Base-by-base conservation (phyloP, 371 early-diverging fungal species). In the Ordospora colligata region DNA sequence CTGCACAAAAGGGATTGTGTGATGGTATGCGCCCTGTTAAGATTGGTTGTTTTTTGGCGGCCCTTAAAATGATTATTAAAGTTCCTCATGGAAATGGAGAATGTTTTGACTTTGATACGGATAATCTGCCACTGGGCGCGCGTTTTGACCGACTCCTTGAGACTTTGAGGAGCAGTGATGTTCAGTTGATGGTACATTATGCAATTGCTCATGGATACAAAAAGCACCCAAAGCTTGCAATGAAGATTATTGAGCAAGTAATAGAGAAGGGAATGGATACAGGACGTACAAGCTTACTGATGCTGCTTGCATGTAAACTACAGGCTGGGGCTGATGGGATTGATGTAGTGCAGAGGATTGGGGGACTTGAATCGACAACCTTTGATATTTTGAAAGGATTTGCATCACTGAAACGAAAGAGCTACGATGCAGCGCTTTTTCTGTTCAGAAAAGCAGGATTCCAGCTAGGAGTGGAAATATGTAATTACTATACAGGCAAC, bases 351-450 rank as follows among this genome's bases (percentile, higher is more conserved):
- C 58, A 58, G 14, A 58, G 58, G 58, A 58, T 58, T n/a, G 58
- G 19, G 37, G 17, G 27, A 3, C 8, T n/a, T 58, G 58, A 58
- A 19, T 58, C 58, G 27, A n/a, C 49, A 54, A 37, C 51, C 52
- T 54, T 63, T 40, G 65, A 68, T 58, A 42, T 72, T 37, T 27
- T 79, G 32, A 70, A 65, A 37, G 80, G 80, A 54, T 69, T 50
- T 67, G 62, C n/a, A 11, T 45, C 63, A 23, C 27, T 67, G 11
- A 70, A 45, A 37, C 40, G 46, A 27, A 58, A 67, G 19, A 43
- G 72, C 43, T 75, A 70, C 42, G 53, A 62, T 17, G 37, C 27
- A 11, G 80, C 80, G 7, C 40, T 65, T 8, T 69, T 53, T 74
- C 65, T 37, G 7, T 79, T 79, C 64, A 45, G 40, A 19, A 74